Percentiles rank a stretch among this genome's conserved stretches.
phyloP scores from a whole-genome alignment of 2,329 filamentous ascomycete genomes.

The Amauroascus verrucosus region DNA sequence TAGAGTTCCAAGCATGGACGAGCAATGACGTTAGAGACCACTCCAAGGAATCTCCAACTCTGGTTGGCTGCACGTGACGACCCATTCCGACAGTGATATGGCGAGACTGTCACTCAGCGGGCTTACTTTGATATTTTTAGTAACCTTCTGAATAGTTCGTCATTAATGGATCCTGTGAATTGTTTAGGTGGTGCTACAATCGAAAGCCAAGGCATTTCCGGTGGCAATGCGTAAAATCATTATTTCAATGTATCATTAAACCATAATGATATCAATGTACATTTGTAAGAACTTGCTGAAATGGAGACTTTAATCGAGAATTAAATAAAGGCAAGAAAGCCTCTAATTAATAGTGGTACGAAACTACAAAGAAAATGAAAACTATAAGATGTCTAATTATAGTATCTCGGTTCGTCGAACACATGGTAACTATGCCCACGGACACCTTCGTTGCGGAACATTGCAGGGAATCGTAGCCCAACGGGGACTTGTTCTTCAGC shows the following conservation, averaged over 20 bases:
- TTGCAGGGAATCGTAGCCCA: slow-evolving; percentile 68
- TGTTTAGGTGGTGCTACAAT: neutral
- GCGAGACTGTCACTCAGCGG: neutral
- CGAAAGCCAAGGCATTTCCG: neutral
- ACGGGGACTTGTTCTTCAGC: slow-evolving; percentile 63
- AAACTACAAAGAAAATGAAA: neutral
- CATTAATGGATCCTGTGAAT: neutral
- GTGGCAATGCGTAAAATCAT: neutral
- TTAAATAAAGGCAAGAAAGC: neutral
- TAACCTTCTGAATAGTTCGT: neutral
- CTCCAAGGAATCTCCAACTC: slow-evolving; percentile 5
- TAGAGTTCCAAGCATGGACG: neutral
- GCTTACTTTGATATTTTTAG: neutral
- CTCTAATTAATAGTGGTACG: neutral
- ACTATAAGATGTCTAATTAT: slow-evolving; percentile 25
- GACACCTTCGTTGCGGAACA: slow-evolving; percentile 79
- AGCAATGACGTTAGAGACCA: slow-evolving; percentile 12
- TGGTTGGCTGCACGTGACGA: slow-evolving; percentile 9
- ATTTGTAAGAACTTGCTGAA: neutral
- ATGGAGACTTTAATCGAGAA: neutral
- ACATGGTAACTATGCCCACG: slow-evolving; percentile 89
- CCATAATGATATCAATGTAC: slow-evolving; percentile 1
- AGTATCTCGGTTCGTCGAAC: slow-evolving; percentile 80
- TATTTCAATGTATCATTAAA: neutral
- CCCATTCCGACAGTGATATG: neutral